phyloP scores from a whole-genome alignment of 2,329 filamentous ascomycete genomes.

The Diaporthe vexans region DNA sequence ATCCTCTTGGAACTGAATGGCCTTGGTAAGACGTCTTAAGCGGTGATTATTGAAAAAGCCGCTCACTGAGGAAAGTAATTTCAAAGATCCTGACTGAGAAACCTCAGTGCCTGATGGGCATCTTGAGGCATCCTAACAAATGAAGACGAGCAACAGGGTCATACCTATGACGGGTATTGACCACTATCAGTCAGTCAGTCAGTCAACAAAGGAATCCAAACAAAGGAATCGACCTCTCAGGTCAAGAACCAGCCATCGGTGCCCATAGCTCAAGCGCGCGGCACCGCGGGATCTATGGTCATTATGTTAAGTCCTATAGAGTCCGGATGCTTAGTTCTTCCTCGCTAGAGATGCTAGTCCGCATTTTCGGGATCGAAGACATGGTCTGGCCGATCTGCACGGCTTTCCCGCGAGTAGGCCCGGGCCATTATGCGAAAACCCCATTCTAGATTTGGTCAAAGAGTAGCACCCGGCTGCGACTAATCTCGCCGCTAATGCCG shows the following conservation, averaged over 20 bases:
- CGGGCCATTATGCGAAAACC: neutral
- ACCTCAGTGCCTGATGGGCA: neutral
- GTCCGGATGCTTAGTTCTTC: neutral
- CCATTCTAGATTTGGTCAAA: neutral
- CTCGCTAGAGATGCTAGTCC: neutral
- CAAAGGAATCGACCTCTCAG: too few species aligned
- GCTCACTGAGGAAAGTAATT: neutral
- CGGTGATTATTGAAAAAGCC: neutral
- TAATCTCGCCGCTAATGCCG: slow-evolving; percentile 5
- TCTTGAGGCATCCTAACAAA: neutral
- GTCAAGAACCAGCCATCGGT: neutral
- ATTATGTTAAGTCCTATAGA: too few species aligned
- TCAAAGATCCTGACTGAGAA: neutral
- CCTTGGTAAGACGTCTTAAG: too few species aligned
- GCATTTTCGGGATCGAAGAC: neutral
- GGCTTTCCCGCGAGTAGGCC: slow-evolving; percentile 1
- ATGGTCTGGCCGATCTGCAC: neutral
- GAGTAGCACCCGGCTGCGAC: neutral
- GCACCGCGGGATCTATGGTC: neutral
- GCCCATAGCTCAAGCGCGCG: neutral
- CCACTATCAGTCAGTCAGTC: neutral
- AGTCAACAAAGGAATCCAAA: neutral
- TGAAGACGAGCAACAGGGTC: neutral
- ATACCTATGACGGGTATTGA: neutral
- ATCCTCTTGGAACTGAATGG: neutral